A percentile compares a stretch with the other conserved stretches of the same genome.
Evolutionary conservation across 352 stramenopile species (phyloP).

Genomic region (Achlya hypogyna): DNA sequence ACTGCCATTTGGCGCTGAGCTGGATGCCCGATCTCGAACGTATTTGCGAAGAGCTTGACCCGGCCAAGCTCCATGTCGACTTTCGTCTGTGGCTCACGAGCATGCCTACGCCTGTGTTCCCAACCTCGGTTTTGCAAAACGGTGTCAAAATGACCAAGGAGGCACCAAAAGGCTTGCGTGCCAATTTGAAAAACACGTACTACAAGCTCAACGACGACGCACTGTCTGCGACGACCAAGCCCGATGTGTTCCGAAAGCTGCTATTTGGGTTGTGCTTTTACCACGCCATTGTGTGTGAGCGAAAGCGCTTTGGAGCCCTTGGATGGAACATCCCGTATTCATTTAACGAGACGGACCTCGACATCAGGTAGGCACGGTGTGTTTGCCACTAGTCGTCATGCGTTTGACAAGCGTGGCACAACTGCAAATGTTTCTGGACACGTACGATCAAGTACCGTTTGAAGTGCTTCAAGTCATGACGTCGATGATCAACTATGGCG

Average conservation of each 20-base stretch:
- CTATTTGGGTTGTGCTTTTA: slow-evolving; percentile 90
- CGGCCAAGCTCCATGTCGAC: slow-evolving; percentile 49
- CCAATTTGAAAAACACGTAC: slow-evolving; percentile 92
- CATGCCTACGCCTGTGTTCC: slow-evolving; percentile 59
- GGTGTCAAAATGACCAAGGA: slow-evolving; percentile 97
- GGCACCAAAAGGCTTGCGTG: slow-evolving; percentile 87
- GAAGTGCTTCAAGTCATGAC: slow-evolving; percentile 89
- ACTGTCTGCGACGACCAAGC: slow-evolving; percentile 79
- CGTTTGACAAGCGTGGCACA: slow-evolving; percentile 32
- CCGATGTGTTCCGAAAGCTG: slow-evolving; percentile 87
- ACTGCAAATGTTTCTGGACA: slow-evolving; percentile 85
- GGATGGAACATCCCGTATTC: slow-evolving; percentile 97
- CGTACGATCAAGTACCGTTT: slow-evolving; percentile 76
- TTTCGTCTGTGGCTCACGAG: slow-evolving; percentile 75
- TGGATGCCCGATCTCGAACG: slow-evolving; percentile 67
- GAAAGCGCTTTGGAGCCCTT: slow-evolving; percentile 90
- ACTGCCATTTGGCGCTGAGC: slow-evolving; percentile 46
- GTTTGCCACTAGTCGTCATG: background rate
- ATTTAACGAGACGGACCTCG: slow-evolving; percentile 95
- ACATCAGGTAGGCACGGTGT: slow-evolving; percentile 54
- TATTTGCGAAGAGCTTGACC: slow-evolving; percentile 44
- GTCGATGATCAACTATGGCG: slow-evolving; percentile 92
- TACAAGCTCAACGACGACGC: slow-evolving; percentile 88
- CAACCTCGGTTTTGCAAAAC: slow-evolving; percentile 90
- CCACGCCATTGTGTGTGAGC: slow-evolving; percentile 89